Conservation (phyloP, 495 filamentous ascomycete genomes). For the Penicillium daleae region DNA sequence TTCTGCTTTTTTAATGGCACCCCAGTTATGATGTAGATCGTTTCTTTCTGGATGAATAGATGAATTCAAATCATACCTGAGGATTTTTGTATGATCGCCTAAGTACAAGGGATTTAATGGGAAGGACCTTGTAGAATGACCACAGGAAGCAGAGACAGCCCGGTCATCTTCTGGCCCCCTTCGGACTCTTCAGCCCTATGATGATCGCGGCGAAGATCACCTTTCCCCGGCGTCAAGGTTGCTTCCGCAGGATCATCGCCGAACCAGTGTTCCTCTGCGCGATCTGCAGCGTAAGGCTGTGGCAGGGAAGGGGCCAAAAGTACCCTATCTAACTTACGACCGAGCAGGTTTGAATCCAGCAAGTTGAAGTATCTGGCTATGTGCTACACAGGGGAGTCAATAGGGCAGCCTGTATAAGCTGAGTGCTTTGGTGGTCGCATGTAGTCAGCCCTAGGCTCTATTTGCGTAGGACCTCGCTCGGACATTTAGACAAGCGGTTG, state of each 20-base stretch:
- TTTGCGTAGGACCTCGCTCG: no score
- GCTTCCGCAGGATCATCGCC: slow-evolving; percentile 3
- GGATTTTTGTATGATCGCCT: no score
- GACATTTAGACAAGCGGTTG: no score
- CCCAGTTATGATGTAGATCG: slow-evolving; percentile 37
- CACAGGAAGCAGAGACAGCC: no score
- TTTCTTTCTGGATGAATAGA: slow-evolving; percentile 33
- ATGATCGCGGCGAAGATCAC: not conserved
- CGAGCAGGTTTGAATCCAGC: no score
- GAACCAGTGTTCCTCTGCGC: not conserved
- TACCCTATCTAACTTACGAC: not conserved
- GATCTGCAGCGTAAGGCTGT: slow-evolving; percentile 10
- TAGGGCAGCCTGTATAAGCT: no score
- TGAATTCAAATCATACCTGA: slow-evolving; percentile 27
- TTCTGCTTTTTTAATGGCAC: slow-evolving; percentile 29
- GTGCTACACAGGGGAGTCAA: no score
- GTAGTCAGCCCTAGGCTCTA: no score
- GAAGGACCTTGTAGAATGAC: no score
- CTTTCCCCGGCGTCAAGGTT: not conserved
- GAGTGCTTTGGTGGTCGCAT: no score
- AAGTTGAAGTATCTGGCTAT: no score
- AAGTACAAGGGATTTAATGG: no score
- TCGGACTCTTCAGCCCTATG: not conserved
- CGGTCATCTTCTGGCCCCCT: not conserved
- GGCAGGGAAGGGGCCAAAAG: not conserved